Conservation (phyloP, 2,329 filamentous ascomycete species). For the Leptodontidium sp. region DNA sequence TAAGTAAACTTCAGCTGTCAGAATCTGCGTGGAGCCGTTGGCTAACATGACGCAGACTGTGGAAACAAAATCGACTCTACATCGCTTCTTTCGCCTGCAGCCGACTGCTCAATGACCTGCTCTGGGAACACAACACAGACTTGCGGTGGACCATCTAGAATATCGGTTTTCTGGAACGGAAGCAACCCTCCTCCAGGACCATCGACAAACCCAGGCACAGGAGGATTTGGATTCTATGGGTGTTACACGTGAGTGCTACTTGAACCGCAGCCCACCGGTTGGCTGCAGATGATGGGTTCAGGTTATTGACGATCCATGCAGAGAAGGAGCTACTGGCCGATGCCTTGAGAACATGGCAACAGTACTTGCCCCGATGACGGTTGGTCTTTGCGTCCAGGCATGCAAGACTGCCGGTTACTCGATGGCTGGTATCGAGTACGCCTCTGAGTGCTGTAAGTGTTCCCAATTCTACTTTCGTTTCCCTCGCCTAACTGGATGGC, state of each 20-base stretch:
- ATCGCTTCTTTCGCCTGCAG: conserved; percentile 15
- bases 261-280: not conserved
- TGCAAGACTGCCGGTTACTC: conserved; percentile 45
- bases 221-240: conserved; percentile 35
- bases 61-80: conserved; percentile 28
- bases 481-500: not conserved
- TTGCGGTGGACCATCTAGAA: conserved; percentile 47
- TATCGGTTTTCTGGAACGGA: conserved; percentile 45
- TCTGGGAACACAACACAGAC: conserved; percentile 44
- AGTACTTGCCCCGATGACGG: conserved; percentile 37
- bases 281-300: conserved; percentile 11
- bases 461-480: conserved; percentile 12
- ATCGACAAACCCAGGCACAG: conserved; percentile 33
- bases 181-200: conserved; percentile 31
- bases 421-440: conserved; percentile 57
- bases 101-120: conserved; percentile 42
- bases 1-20: conserved; percentile 31
- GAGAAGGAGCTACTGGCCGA: conserved; percentile 37
- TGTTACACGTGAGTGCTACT: conserved; percentile 40
- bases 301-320: conserved; percentile 12
- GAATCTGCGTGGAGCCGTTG: not conserved
- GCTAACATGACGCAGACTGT: conserved; percentile 32
- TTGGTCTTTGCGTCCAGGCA: conserved; percentile 36
- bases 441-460: conserved; percentile 52
- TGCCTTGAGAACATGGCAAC: conserved; percentile 28